Conservation (phyloP, 345 rosid species). For the Streptanthus diversifolius region DNA sequence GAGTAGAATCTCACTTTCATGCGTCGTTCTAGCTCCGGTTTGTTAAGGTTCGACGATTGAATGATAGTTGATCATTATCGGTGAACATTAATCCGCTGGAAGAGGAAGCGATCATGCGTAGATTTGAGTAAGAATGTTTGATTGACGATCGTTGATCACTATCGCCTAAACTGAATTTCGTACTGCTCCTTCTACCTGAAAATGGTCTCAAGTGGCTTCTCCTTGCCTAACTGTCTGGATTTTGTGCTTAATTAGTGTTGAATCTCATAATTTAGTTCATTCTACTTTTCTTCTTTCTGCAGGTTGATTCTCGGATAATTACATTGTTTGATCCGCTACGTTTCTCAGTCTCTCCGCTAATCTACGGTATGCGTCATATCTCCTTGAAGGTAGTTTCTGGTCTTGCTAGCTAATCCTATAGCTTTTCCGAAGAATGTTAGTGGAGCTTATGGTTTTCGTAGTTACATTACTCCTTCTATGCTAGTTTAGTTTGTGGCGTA, state of each 20-base stretch:
- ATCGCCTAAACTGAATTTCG: not conserved
- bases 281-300: not conserved
- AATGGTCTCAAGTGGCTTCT: not conserved
- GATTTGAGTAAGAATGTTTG: conserved; percentile 2
- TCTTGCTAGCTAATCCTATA: not conserved
- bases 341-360: not conserved
- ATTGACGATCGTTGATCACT: not conserved
- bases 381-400: not conserved
- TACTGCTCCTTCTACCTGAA: not conserved
- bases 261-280: not conserved
- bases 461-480: not conserved
- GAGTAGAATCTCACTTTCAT: conserved; percentile 15
- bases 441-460: not conserved
- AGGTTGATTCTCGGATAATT: not conserved
- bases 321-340: conserved; percentile 2
- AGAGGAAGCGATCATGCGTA: conserved; percentile 1
- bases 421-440: not conserved
- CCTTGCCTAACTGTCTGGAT: not conserved
- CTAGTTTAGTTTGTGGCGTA: not conserved
- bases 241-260: not conserved
- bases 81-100: not conserved
- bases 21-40: conserved; percentile 3
- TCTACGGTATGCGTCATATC: not conserved
- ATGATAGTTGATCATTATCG: not conserved
- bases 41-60: conserved; percentile 1